phyloP scores from a whole-genome alignment of 2,329 filamentous ascomycete genomes.

The Sclerotinia sclerotiorum region DNA sequence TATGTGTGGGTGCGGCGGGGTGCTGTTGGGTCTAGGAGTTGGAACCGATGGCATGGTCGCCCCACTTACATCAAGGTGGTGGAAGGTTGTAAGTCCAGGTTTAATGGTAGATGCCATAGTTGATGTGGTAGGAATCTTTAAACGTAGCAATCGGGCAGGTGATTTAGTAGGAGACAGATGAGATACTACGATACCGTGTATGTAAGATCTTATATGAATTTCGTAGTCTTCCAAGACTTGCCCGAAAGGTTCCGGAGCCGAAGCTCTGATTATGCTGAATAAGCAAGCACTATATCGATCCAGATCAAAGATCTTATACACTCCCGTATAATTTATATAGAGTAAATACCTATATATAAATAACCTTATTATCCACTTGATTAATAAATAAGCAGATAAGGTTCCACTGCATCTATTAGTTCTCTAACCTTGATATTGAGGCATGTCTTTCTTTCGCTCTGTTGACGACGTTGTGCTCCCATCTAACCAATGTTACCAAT shows the following conservation, averaged over 20 bases:
- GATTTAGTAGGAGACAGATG: neutral
- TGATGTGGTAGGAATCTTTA: neutral
- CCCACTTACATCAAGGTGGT: constrained; percentile 35
- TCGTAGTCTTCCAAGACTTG: neutral
- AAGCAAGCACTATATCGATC: no score
- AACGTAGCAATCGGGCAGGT: neutral
- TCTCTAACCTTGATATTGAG: neutral
- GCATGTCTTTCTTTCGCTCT: neutral
- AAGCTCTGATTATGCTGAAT: no score
- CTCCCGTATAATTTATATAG: no score
- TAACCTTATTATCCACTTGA: no score
- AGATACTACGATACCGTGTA: neutral
- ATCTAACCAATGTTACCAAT: neutral
- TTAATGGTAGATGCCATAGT: constrained; percentile 2
- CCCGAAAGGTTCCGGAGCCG: neutral
- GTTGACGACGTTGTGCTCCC: neutral
- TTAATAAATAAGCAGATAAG: no score
- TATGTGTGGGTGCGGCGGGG: neutral
- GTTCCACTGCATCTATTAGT: no score
- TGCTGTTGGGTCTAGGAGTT: neutral
- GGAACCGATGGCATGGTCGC: neutral
- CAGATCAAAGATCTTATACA: no score
- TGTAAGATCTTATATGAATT: neutral
- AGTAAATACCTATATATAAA: no score
- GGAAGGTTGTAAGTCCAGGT: constrained; percentile 31